These are phyloP conservation scores for Pleurotus giganteus DNA, from an alignment of 768 basidiomycete genomes.

Conservation along the genomic window DNA sequence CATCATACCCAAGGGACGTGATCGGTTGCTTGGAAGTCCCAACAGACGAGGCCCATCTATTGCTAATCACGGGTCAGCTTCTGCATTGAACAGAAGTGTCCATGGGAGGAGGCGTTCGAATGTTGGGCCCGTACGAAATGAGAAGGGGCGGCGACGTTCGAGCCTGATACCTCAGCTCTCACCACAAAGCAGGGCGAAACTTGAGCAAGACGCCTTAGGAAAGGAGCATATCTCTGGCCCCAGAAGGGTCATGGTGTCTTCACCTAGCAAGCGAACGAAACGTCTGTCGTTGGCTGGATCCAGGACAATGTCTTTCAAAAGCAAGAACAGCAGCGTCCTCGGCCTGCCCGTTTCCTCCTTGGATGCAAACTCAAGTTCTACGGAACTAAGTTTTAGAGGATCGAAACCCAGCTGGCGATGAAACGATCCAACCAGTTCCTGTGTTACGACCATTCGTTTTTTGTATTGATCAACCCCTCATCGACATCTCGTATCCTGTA, in stretches of 20 bases:
- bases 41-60: constrained; percentile 51
- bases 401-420: constrained; percentile 60
- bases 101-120: constrained; percentile 66
- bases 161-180: constrained; percentile 77
- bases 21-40: constrained; percentile 40
- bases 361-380: constrained; percentile 43
- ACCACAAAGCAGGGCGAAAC: constrained; percentile 36
- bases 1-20: constrained; percentile 38
- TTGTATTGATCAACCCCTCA: constrained; percentile 11
- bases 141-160: constrained; percentile 72
- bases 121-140: constrained; percentile 71
- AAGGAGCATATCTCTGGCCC: constrained; percentile 17
- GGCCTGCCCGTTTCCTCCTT: constrained; percentile 27
- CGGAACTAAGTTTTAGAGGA: constrained; percentile 47
- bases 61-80: constrained; percentile 25
- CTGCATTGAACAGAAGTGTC: constrained; percentile 20
- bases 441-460: constrained; percentile 6
- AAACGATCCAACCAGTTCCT: constrained; percentile 19
- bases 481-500: not conserved
- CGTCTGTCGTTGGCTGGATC: constrained; percentile 52
- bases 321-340: constrained; percentile 15
- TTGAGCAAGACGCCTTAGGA: constrained; percentile 23
- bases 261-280: constrained; percentile 61
- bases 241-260: constrained; percentile 41
- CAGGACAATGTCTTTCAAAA: constrained; percentile 23